Evolutionary conservation across 148 eudicot species (phyloP).

Genomic region (Hydrangea macrophylla): DNA sequence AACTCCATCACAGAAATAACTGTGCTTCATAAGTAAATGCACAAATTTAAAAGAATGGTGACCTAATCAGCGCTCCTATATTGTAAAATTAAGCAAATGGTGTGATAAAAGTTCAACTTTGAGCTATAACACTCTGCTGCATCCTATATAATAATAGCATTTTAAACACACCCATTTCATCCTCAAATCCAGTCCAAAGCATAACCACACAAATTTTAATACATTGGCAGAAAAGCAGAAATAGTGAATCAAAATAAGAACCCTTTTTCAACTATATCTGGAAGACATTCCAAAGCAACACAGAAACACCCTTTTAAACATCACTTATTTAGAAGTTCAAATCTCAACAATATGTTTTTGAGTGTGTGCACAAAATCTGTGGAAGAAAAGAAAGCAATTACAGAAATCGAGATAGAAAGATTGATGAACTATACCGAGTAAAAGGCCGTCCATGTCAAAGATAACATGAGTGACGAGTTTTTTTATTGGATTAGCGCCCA

Average conservation of each 20-base stretch:
- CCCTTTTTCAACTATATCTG: neutral
- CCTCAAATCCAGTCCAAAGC: neutral
- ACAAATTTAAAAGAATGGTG: no score
- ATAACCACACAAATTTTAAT: neutral
- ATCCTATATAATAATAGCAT: no score
- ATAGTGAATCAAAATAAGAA: neutral
- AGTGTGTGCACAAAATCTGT: neutral
- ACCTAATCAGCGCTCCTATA: no score
- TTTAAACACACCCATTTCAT: neutral
- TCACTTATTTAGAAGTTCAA: neutral
- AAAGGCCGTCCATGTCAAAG: constrained; percentile 92
- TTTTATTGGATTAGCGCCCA: constrained; percentile 20
- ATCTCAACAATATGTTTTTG: neutral
- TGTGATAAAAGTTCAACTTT: no score
- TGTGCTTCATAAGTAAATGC: no score
- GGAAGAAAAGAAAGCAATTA: neutral
- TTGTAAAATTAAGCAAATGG: no score
- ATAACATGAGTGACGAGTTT: constrained; percentile 66
- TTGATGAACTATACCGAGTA: constrained; percentile 43
- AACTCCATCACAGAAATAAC: no score
- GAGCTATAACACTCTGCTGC: no score
- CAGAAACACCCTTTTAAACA: neutral
- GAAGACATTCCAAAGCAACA: neutral
- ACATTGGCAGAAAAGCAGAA: neutral
- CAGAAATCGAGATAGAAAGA: neutral